Conservation (phyloP, 2,329 filamentous ascomycete species). For the Plenodomus tracheiphilus region DNA sequence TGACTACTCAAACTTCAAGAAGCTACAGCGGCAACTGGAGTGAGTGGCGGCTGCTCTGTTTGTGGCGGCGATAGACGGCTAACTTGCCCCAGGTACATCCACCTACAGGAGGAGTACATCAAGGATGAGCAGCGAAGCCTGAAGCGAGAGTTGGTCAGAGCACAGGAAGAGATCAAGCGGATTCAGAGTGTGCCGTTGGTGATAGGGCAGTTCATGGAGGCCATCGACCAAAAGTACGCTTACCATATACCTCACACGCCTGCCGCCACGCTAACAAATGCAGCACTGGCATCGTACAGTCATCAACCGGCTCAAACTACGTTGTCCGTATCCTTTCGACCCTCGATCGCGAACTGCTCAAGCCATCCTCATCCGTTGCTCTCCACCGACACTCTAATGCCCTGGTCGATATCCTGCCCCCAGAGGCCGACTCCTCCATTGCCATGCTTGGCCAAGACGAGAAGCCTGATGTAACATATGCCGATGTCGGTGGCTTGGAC, state of each 20-base stretch:
- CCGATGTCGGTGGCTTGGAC: slow-evolving; percentile 94
- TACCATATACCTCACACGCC: not conserved
- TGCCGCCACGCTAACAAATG: slow-evolving; percentile 16
- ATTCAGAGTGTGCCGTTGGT: slow-evolving; percentile 98
- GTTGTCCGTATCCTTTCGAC: slow-evolving; percentile 98
- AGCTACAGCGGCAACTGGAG: slow-evolving; percentile 94
- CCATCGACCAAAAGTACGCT: slow-evolving; percentile 94
- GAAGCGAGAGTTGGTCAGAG: slow-evolving; percentile 94
- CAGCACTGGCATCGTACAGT: slow-evolving; percentile 97
- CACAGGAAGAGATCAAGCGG: slow-evolving; percentile 98
- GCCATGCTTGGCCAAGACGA: slow-evolving; percentile 96
- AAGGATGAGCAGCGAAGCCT: slow-evolving; percentile 99
- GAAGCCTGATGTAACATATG: slow-evolving; percentile 98
- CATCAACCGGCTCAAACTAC: slow-evolving; percentile 97
- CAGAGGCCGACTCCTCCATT: slow-evolving; percentile 97
- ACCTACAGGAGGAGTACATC: slow-evolving; percentile 99
- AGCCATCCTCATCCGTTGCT: slow-evolving; percentile 95
- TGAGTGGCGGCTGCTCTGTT: slow-evolving; percentile 51
- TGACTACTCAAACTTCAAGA: slow-evolving; percentile 94
- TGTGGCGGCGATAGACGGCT: slow-evolving; percentile 22
- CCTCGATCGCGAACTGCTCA: slow-evolving; percentile 95
- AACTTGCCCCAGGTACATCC: slow-evolving; percentile 70
- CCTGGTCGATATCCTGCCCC: slow-evolving; percentile 97
- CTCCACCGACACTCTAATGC: slow-evolving; percentile 98
- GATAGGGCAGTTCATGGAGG: slow-evolving; percentile 99